Conservation (phyloP, 345 rosid genomes). For the Clausena lansium region DNA sequence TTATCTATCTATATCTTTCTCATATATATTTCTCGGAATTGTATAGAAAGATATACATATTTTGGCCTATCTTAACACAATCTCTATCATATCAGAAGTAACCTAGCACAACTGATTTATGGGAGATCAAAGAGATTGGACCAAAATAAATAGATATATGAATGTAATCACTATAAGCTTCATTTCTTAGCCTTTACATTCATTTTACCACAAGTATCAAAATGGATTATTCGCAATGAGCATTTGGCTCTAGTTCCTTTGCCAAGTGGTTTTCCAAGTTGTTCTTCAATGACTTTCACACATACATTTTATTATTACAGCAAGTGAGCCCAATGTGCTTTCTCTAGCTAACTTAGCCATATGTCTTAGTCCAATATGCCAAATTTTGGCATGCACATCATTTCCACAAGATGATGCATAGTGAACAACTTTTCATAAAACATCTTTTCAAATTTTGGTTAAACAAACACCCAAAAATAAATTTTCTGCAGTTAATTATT, state of each 20-base stretch:
- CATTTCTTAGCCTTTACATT: background rate
- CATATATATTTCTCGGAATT: too few species aligned
- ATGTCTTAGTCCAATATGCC: background rate
- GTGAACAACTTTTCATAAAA: background rate
- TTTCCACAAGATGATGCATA: background rate
- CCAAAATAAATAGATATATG: background rate
- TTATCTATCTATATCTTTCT: too few species aligned
- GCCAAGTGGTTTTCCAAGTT: background rate
- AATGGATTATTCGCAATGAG: background rate
- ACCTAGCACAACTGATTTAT: background rate
- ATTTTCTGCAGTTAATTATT: too few species aligned
- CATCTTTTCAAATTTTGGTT: background rate
- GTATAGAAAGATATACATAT: too few species aligned
- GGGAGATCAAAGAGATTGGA: background rate
- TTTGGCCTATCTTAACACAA: too few species aligned
- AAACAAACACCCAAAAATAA: background rate
- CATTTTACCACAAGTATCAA: background rate
- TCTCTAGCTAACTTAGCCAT: background rate
- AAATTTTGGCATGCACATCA: background rate
- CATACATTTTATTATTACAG: background rate
- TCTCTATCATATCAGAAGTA: background rate
- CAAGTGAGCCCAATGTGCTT: background rate
- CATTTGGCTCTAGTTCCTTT: background rate
- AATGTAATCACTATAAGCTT: background rate
- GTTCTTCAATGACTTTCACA: background rate